Percentiles rank a stretch among this genome's conserved stretches.
phyloP scores from a whole-genome alignment of 78 protist genomes.

The Cavenderia fasciculata region DNA sequence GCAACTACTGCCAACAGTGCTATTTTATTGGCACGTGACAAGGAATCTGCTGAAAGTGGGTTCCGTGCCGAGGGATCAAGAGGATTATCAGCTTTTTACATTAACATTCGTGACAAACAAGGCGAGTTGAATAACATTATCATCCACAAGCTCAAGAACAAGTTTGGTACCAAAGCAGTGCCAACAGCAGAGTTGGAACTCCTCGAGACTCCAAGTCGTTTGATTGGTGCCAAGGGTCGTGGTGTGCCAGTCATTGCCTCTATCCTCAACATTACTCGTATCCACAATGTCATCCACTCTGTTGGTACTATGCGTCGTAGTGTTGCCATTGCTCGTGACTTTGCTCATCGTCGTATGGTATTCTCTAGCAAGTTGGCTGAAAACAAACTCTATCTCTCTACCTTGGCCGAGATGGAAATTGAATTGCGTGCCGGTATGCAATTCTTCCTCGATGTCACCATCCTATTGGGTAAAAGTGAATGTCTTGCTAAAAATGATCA shows the following conservation, averaged over 20 bases:
- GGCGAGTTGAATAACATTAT: slow-evolving; percentile 65
- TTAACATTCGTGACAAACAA: slow-evolving; percentile 15
- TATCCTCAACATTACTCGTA: slow-evolving; percentile 81
- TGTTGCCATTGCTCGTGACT: slow-evolving; percentile 66
- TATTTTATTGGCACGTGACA: slow-evolving; percentile 75
- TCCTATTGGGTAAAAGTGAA: slow-evolving; percentile 69
- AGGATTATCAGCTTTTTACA: slow-evolving; percentile 64
- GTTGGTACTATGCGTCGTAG: slow-evolving; percentile 59
- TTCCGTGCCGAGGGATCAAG: slow-evolving; percentile 30
- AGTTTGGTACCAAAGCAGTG: slow-evolving; percentile 86
- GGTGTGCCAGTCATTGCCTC: slow-evolving; percentile 81
- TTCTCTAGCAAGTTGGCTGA: slow-evolving; percentile 35
- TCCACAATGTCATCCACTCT: slow-evolving; percentile 64
- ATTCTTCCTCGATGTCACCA: slow-evolving; percentile 42
- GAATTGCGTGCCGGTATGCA: slow-evolving; percentile 62
- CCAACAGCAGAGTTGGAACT: slow-evolving; percentile 87
- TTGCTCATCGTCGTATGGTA: slow-evolving; percentile 54
- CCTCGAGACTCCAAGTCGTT: slow-evolving; percentile 21
- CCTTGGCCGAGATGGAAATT: slow-evolving; percentile 72
- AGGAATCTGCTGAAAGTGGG: not conserved
- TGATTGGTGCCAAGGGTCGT: slow-evolving; percentile 59
- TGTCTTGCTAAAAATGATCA: not conserved
- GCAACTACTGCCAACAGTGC: slow-evolving; percentile 77
- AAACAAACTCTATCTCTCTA: slow-evolving; percentile 45
- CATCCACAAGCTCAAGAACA: slow-evolving; percentile 79